Conservation (phyloP, 495 filamentous ascomycete genomes). For the Trichoderma parareesei region DNA sequence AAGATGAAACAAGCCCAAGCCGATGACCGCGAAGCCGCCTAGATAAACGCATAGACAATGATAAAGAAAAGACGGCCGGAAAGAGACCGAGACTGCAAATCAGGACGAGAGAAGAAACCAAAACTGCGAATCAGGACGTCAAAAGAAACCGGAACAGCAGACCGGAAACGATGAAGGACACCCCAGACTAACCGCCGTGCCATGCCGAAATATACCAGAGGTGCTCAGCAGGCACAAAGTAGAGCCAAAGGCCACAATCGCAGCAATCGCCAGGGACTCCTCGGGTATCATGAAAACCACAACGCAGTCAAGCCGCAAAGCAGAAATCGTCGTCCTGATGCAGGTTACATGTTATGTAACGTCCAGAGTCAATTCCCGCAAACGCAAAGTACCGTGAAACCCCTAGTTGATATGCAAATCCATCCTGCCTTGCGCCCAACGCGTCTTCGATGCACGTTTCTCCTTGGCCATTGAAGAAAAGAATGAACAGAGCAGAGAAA, state of each 20-base stretch:
- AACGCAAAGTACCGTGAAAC: neutral
- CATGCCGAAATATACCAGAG: neutral
- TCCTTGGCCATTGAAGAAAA: neutral
- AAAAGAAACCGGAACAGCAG: too few relatives aligned
- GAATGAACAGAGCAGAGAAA: neutral
- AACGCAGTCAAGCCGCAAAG: slow-evolving; percentile 3
- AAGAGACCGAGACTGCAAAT: neutral
- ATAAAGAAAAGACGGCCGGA: neutral
- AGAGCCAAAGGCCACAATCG: too few relatives aligned
- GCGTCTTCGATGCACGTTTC: neutral
- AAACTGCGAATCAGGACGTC: neutral
- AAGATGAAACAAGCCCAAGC: too few relatives aligned
- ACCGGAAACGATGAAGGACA: too few relatives aligned
- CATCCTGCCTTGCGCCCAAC: neutral
- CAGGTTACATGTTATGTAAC: slow-evolving; percentile 3
- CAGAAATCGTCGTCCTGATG: slow-evolving; percentile 6
- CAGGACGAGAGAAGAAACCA: neutral
- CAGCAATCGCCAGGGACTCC: neutral
- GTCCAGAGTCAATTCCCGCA: slow-evolving; percentile 5
- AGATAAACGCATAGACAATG: neutral
- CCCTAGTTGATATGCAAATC: slow-evolving; percentile 6
- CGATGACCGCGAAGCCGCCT: too few relatives aligned
- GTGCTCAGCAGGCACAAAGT: too few relatives aligned
- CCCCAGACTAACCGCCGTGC: neutral
- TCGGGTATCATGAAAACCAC: slow-evolving; percentile 8